These are phyloP conservation scores for Fusarium marasasianum DNA, from an alignment of 2,329 filamentous ascomycete genomes.

Conservation along the genomic window DNA sequence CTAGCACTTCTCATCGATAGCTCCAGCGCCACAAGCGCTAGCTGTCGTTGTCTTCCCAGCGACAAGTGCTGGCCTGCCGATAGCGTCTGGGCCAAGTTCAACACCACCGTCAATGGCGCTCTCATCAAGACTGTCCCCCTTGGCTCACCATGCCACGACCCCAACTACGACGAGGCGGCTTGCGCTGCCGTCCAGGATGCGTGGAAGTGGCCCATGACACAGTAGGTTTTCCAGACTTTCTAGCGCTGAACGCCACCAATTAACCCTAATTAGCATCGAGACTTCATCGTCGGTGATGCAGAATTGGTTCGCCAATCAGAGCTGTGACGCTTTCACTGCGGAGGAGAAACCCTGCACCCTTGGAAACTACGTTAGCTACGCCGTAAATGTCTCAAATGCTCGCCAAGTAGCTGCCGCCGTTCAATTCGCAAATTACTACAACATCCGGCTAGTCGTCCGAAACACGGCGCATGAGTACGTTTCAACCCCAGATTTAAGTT, in stretches of 20 bases:
- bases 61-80: conserved; percentile 62
- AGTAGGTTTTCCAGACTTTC: conserved; percentile 49
- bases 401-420: conserved; percentile 48
- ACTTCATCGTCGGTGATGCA: conserved; percentile 54
- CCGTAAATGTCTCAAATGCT: conserved; percentile 46
- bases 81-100: conserved; percentile 58
- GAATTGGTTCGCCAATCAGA: conserved; percentile 50
- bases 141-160: conserved; percentile 60
- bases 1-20: conserved; percentile 12
- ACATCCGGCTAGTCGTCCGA: conserved; percentile 49
- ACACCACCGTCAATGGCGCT: conserved; percentile 59
- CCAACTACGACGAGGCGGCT: conserved; percentile 54
- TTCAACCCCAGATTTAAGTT: not conserved
- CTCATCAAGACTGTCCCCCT: conserved; percentile 62
- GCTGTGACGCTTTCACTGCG: conserved; percentile 51
- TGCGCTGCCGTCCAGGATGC: conserved; percentile 54
- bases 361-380: conserved; percentile 55
- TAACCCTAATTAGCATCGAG: conserved; percentile 38
- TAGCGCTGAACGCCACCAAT: not conserved
- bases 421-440: conserved; percentile 50
- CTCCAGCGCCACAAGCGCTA: conserved; percentile 4
- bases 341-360: conserved; percentile 52
- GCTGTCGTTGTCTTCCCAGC: conserved; percentile 60
- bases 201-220: conserved; percentile 57
- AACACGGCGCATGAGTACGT: conserved; percentile 45